Evolutionary conservation across 2,329 filamentous ascomycete genomes (phyloP).

Genomic region (Colletotrichum chlorophyti): DNA sequence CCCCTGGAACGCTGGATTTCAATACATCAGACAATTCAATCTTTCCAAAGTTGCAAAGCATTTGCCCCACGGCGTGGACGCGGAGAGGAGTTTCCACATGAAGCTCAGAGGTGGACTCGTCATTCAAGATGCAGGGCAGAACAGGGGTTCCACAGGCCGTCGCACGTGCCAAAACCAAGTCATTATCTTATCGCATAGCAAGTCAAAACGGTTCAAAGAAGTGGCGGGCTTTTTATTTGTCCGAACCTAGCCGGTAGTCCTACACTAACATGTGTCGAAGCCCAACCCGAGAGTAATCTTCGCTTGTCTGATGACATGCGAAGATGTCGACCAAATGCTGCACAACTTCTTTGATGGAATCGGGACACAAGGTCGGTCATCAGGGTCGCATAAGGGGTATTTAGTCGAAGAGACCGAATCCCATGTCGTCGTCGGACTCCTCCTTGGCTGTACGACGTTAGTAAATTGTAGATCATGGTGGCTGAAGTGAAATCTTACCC

Average conservation of each 20-base stretch:
- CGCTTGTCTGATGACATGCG: slow-evolving; percentile 38
- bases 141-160: too few relatives aligned
- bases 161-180: too few relatives aligned
- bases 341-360: slow-evolving; percentile 42
- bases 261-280: slow-evolving; percentile 28
- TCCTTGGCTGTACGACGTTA: slow-evolving; percentile 60
- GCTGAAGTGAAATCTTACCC: slow-evolving; percentile 70
- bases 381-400: slow-evolving; percentile 37
- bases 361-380: slow-evolving; percentile 36
- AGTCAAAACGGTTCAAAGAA: slow-evolving; percentile 23
- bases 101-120: too few relatives aligned
- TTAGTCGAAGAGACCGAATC: slow-evolving; percentile 81
- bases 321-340: slow-evolving; percentile 39
- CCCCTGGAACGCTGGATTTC: not conserved
- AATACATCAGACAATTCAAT: too few relatives aligned
- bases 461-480: not conserved
- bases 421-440: slow-evolving; percentile 41
- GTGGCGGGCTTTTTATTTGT: slow-evolving; percentile 26
- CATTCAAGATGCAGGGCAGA: not conserved
- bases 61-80: too few relatives aligned
- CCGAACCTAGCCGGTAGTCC: slow-evolving; percentile 26
- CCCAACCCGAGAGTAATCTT: slow-evolving; percentile 34
- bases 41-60: too few relatives aligned
- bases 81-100: too few relatives aligned
- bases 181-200: not conserved